These are phyloP conservation scores for Durio zibethinus DNA, from an alignment of 345 rosid species.

Conservation along the genomic window DNA sequence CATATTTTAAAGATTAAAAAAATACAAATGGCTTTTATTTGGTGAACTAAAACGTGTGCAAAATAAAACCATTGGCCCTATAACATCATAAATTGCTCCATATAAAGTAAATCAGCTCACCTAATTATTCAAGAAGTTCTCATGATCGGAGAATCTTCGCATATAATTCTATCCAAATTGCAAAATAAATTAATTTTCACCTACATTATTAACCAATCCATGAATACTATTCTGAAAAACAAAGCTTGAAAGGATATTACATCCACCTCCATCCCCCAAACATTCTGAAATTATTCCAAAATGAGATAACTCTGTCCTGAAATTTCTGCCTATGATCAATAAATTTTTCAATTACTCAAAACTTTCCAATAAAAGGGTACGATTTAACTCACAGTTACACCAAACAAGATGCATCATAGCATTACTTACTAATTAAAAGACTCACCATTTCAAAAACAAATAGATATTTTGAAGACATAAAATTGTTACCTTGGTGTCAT, in stretches of 20 bases:
- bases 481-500: conserved; percentile 61
- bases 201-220: not conserved
- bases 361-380: not conserved
- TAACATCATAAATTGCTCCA: no score
- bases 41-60: not conserved
- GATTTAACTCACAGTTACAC: conserved; percentile 1
- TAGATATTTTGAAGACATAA: not conserved
- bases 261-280: not conserved
- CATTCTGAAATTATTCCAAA: not conserved
- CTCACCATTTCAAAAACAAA: not conserved
- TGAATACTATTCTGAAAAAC: not conserved
- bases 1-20: not conserved
- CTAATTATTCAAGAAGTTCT: not conserved
- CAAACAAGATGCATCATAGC: not conserved
- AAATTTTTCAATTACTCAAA: not conserved
- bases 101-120: not conserved
- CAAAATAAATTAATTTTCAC: not conserved
- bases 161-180: not conserved
- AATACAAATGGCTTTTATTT: not conserved
- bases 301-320: not conserved
- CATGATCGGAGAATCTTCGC: not conserved
- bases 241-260: not conserved
- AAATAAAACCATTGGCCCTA: not conserved
- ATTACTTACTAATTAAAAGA: not conserved
- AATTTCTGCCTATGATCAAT: not conserved